Evolutionary conservation across 805 yeast species (phyloP), one percentile per base, ranked within the genome.

Genomic region (Hanseniaspora occidentalis): DNA sequence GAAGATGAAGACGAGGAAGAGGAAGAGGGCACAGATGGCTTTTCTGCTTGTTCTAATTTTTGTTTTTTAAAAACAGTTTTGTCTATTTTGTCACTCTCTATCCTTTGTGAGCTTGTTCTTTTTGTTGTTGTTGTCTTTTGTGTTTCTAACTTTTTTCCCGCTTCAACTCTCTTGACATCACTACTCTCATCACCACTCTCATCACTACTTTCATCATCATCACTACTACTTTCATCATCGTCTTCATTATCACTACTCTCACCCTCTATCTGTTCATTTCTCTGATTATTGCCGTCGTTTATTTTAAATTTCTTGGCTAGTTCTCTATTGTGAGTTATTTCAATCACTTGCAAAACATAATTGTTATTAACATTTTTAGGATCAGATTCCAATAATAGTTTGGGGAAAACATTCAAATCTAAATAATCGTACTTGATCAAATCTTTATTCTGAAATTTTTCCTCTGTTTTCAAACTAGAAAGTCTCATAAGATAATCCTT

Each of bases 401-500:
- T 3, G 16, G 33, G 33, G 8, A 29, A 29, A 7, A 29, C 18
- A 3, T n/a, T 8, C 4, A 4, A n/a, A 14, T 29, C 16, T 18
- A 29, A n/a, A 29, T 29, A 29, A 14, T 29, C 33, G 8, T 29
- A 29, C 16, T 29, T 29, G 8, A 29, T 29, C 18, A 29, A 29
- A 29, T 29, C 33, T 29, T 29, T 29, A 16, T 14, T 14, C 16
- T n/a, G 8, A 29, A 29, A 7, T n/a, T 29, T 29, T n/a, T 46
- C 45, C 31, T 45, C 44, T 38, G 37, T 37, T 38, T 47, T 48
- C 23, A 56, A 44, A 18, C 47, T 41, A 8, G 38, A 39, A 38
- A 57, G 43, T 39, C 53, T 56, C 18, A 45, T 37, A 33, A 57
- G 42, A 41, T 57, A 58, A 43, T 57, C 59, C 13, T 43, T 41